phyloP scores from a whole-genome alignment of 1,284 basidiomycete genomes.

The Ustilago trichophora region DNA sequence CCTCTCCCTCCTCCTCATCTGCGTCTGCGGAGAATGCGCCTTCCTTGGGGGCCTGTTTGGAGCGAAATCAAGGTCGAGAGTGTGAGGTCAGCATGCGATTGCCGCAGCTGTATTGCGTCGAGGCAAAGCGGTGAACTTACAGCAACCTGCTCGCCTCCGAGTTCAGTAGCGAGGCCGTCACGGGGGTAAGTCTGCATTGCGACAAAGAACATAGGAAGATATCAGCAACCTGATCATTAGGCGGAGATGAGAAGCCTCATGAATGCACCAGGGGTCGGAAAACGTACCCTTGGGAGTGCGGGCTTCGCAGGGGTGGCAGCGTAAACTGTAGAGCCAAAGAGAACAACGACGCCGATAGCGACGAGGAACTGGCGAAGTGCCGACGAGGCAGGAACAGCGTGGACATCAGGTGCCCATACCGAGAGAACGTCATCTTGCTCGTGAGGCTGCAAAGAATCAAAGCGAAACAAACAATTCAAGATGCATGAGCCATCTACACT shows the following conservation, averaged over 20 bases:
- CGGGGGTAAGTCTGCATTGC: constrained; percentile 59
- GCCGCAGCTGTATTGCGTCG: too few species aligned
- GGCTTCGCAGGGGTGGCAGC: constrained; percentile 50
- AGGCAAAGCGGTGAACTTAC: constrained; percentile 14
- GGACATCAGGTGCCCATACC: constrained; percentile 65
- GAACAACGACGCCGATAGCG: constrained; percentile 45
- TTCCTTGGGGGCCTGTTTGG: constrained; percentile 51
- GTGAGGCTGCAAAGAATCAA: constrained; percentile 42
- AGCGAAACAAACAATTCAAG: too few species aligned
- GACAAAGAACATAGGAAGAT: too few species aligned
- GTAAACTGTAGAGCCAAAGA: constrained; percentile 57
- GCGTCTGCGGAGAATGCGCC: constrained; percentile 44
- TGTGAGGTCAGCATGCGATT: too few species aligned
- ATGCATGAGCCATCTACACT: too few species aligned
- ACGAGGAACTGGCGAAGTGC: constrained; percentile 59
- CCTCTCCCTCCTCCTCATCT: constrained; percentile 46
- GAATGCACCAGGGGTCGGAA: too few species aligned
- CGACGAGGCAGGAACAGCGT: constrained; percentile 48
- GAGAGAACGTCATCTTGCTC: constrained; percentile 64
- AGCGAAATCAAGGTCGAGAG: not conserved
- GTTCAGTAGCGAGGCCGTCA: constrained; percentile 60
- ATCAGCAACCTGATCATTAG: too few species aligned
- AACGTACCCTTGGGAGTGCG: constrained; percentile 55
- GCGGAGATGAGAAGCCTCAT: too few species aligned
- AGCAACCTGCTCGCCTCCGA: constrained; percentile 49